These are phyloP conservation scores for Tolypocladium inflatum DNA, from an alignment of 2,329 filamentous ascomycete species.

Conservation along the genomic window DNA sequence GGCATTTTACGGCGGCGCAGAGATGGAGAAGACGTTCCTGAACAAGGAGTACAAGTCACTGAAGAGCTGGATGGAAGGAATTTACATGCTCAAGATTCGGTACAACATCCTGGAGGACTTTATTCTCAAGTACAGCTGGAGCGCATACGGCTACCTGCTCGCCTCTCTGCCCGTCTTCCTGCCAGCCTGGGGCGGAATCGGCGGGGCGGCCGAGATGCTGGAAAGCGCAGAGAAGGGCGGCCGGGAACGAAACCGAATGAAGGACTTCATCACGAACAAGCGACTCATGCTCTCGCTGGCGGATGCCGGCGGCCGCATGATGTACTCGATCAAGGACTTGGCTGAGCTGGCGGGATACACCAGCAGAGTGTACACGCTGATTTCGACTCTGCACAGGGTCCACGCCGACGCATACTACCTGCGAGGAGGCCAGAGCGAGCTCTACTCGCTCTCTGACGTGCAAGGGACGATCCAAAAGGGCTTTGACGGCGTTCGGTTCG, in stretches of 20 bases:
- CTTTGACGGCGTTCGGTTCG: conserved; percentile 87
- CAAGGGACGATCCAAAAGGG: conserved; percentile 92
- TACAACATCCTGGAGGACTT: conserved; percentile 99
- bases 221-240: conserved; percentile 39
- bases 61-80: conserved; percentile 95
- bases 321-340: conserved; percentile 99
- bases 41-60: conserved; percentile 88
- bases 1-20: conserved; percentile 91
- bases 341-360: conserved; percentile 94
- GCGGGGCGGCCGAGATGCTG: conserved; percentile 59
- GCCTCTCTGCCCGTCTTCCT: conserved; percentile 91
- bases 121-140: conserved; percentile 97
- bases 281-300: conserved; percentile 94
- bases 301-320: conserved; percentile 94
- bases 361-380: conserved; percentile 88
- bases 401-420: conserved; percentile 83
- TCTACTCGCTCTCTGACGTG: conserved; percentile 82
- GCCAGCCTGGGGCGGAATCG: conserved; percentile 84
- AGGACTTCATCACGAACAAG: conserved; percentile 98
- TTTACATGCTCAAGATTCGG: conserved; percentile 93
- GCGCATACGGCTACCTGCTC: conserved; percentile 89
- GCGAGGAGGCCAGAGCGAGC: conserved; percentile 57
- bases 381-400: conserved; percentile 87
- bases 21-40: conserved; percentile 88
- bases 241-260: conserved; percentile 81